Percentiles rank a stretch among this genome's conserved stretches.
Evolutionary conservation across 2,329 filamentous ascomycete species (phyloP).

Genomic region (Cladosporium sp.): DNA sequence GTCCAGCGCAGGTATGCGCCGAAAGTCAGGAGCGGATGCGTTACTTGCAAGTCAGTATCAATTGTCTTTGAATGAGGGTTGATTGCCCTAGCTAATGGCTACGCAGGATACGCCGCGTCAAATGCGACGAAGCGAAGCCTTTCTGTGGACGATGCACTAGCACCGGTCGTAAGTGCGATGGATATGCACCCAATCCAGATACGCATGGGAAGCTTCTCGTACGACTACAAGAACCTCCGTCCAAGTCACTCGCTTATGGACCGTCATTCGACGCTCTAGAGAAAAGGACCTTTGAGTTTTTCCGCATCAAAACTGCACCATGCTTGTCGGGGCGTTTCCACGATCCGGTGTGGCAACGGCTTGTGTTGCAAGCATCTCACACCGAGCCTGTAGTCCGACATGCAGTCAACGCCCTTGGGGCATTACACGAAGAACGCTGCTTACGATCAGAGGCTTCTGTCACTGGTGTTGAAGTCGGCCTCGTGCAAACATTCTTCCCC

Average conservation of each 20-base stretch:
- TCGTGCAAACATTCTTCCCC: constrained; percentile 23
- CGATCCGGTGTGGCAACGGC: constrained; percentile 26
- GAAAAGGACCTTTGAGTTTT: constrained; percentile 26
- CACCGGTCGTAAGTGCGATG: constrained; percentile 53
- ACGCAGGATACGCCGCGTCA: constrained; percentile 40
- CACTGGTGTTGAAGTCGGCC: constrained; percentile 16
- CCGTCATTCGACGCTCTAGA: constrained; percentile 22
- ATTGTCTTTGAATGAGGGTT: not conserved
- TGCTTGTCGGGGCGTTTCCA: constrained; percentile 26
- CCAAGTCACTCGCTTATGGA: constrained; percentile 18
- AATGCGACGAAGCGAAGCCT: constrained; percentile 35
- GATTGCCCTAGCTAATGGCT: not conserved
- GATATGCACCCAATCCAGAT: constrained; percentile 35
- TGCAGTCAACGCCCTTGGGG: constrained; percentile 28
- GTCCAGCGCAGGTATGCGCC: constrained; percentile 12
- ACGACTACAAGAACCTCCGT: constrained; percentile 12
- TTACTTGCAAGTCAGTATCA: constrained; percentile 50
- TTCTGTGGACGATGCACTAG: constrained; percentile 48
- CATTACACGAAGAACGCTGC: constrained; percentile 25
- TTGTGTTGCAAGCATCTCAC: constrained; percentile 27
- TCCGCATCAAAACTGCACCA: constrained; percentile 22
- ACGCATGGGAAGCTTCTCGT: constrained; percentile 8
- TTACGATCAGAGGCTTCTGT: constrained; percentile 15
- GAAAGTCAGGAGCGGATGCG: constrained; percentile 38
- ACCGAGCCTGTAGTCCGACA: constrained; percentile 27